Evolutionary conservation across 2,329 filamentous ascomycete genomes (phyloP).

Genomic region (Botrytis deweyae): DNA sequence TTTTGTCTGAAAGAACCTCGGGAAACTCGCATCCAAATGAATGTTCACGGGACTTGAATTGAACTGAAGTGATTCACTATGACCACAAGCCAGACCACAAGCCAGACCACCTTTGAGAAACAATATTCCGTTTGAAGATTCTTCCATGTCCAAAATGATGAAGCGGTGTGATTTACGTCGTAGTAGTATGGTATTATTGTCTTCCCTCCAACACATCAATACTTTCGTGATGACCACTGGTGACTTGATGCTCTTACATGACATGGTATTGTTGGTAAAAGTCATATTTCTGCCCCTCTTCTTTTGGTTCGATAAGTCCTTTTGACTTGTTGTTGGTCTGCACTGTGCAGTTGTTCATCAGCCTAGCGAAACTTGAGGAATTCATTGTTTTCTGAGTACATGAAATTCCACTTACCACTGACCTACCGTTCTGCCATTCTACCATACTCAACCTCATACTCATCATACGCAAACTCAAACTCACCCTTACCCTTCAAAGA

Average conservation of each 20-base stretch:
- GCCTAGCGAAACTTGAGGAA: conserved; percentile 9
- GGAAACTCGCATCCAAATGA: background rate
- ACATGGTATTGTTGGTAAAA: conserved; percentile 3
- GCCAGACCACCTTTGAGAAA: background rate
- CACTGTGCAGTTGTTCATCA: conserved; percentile 10
- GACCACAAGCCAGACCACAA: background rate
- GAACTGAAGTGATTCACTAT: conserved; percentile 3
- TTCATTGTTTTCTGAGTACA: conserved; percentile 4
- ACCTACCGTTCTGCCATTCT: no score
- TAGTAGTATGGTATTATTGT: background rate
- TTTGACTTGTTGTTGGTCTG: background rate
- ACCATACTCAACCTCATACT: background rate
- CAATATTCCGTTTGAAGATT: background rate
- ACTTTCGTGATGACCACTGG: conserved; percentile 1
- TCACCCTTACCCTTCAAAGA: background rate
- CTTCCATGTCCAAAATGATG: background rate
- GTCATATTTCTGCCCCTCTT: background rate
- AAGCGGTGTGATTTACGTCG: conserved; percentile 13
- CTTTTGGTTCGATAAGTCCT: background rate
- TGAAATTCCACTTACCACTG: background rate
- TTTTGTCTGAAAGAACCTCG: background rate
- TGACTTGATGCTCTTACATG: conserved; percentile 12
- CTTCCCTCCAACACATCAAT: conserved; percentile 15
- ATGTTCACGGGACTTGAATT: background rate
- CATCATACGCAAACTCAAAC: no score